Conservation (phyloP, 306 rosid species). For the Trifolium dubium region DNA sequence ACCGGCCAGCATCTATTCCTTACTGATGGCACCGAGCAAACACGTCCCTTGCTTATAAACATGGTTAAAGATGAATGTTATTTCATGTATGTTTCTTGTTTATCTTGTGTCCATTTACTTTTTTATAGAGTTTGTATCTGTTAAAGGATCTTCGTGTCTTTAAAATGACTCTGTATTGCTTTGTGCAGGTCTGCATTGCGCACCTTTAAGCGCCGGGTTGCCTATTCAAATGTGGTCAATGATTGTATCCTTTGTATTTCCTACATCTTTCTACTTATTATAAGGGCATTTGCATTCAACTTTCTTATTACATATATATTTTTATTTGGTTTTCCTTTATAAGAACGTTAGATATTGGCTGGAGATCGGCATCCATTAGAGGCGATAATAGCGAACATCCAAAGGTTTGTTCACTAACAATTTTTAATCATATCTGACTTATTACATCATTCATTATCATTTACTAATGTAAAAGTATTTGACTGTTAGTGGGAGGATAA, state of each 20-base stretch:
- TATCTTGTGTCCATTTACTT: too few species aligned
- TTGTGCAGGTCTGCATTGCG: too few species aligned
- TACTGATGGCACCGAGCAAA: constrained; percentile 70
- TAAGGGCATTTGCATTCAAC: background rate
- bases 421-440: constrained; percentile 29
- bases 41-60: constrained; percentile 82
- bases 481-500: constrained; percentile 72
- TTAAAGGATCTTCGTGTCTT: too few species aligned
- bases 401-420: constrained; percentile 56
- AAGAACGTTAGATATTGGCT: constrained; percentile 70
- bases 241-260: constrained; percentile 58
- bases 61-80: constrained; percentile 63
- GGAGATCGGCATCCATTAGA: constrained; percentile 91
- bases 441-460: constrained; percentile 26
- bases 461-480: constrained; percentile 28
- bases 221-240: too few species aligned
- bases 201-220: too few species aligned
- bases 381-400: constrained; percentile 71
- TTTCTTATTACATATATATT: constrained; percentile 10
- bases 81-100: too few species aligned
- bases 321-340: constrained; percentile 51
- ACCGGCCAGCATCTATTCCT: constrained; percentile 92
- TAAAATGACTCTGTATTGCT: too few species aligned
- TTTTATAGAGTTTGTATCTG: too few species aligned
- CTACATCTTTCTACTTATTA: constrained; percentile 11